Conservation (phyloP, 139 green algal genomes). For the Chlamydomonas schloesseri region DNA sequence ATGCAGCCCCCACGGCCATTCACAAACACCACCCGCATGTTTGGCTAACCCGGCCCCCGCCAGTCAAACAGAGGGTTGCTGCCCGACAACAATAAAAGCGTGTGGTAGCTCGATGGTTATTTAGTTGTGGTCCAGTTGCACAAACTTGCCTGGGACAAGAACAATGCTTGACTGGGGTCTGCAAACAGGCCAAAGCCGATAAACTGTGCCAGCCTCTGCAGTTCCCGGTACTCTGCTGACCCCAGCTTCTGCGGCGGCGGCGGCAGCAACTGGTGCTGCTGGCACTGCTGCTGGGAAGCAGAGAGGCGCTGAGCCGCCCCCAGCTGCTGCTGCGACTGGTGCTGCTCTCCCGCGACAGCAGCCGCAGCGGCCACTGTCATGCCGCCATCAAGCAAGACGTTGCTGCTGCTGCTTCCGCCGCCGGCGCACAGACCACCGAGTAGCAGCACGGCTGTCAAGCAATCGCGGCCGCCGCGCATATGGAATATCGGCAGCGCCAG, state of each 20-base stretch:
- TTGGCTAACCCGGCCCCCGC: too few relatives aligned
- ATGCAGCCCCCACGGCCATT: too few relatives aligned
- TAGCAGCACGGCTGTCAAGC: not conserved
- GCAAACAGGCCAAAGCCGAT: not conserved
- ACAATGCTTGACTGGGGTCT: not conserved
- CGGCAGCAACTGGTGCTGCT: not conserved
- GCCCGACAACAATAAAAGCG: too few relatives aligned
- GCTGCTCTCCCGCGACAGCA: too few relatives aligned
- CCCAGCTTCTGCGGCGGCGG: not conserved
- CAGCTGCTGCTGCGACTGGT: not conserved
- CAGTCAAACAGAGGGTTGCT: too few relatives aligned
- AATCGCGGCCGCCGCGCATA: not conserved
- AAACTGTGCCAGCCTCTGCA: constrained; percentile 8
- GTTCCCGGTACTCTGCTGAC: not conserved
- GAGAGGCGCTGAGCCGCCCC: not conserved
- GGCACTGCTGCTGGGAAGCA: too few relatives aligned
- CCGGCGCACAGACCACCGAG: not conserved
- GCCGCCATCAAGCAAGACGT: not conserved
- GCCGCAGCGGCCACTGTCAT: not conserved
- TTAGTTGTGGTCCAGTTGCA: too few relatives aligned
- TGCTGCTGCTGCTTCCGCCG: too few relatives aligned
- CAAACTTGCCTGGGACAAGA: not conserved
- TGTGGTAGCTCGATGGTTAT: too few relatives aligned
- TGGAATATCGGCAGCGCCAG: not conserved
- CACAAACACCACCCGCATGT: too few relatives aligned